A percentile compares a stretch with the other conserved stretches of the same genome.
These are phyloP conservation scores for Erigeron philadelphicus DNA, from an alignment of 140 eudicot species.

Conservation along the genomic window DNA sequence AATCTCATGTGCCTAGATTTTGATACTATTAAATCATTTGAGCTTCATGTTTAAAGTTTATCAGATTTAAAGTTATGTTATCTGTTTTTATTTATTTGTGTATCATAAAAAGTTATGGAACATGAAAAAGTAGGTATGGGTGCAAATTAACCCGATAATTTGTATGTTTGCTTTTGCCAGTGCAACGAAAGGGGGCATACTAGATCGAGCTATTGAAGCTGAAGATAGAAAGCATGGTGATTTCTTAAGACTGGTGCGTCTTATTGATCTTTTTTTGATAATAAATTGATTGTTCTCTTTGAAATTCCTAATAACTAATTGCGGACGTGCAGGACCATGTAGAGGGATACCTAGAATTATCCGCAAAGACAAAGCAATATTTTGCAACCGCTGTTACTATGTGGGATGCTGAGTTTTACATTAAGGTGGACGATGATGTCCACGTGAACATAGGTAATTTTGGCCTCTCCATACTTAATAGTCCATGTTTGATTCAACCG, in stretches of 20 bases:
- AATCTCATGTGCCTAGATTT: conserved; percentile 27
- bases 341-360: conserved; percentile 91
- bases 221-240: conserved; percentile 93
- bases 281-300: conserved; percentile 1
- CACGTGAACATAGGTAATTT: conserved; percentile 90
- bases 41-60: conserved; percentile 15
- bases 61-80: conserved; percentile 1
- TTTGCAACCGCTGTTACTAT: conserved; percentile 82
- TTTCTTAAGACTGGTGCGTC: conserved; percentile 72
- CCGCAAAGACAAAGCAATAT: conserved; percentile 87
- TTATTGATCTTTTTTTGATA: background rate
- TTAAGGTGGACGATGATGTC: conserved; percentile 96
- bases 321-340: conserved; percentile 63
- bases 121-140: background rate
- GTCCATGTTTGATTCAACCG: no score
- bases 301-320: background rate
- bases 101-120: background rate
- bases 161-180: conserved; percentile 32
- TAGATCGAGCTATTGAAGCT: conserved; percentile 87
- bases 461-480: background rate
- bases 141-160: conserved; percentile 12
- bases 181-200: conserved; percentile 89
- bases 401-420: conserved; percentile 97
- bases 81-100: background rate
- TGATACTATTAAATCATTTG: conserved; percentile 25